Evolutionary conservation across 768 basidiomycete genomes (phyloP), one percentile per base, ranked within the genome.

Genomic region (Tylopilus felleus): DNA sequence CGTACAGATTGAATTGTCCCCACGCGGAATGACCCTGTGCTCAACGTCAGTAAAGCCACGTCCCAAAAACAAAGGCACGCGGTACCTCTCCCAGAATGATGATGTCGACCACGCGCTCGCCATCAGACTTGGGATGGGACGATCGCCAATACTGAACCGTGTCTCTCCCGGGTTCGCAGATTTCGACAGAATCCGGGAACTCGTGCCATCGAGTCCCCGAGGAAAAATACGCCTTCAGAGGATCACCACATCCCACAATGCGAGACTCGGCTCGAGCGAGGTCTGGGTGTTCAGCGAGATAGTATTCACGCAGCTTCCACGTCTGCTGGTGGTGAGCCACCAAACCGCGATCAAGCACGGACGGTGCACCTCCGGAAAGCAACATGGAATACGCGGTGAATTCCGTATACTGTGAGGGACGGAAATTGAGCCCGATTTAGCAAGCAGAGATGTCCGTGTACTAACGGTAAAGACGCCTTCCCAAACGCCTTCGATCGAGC

Each of bases 301-400:
- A 83, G 61, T 91, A 82, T 68, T 93, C 90, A 33, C 82, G 82
- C 40, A 97, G 72, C 63, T 85, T 87, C 93, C 93, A 96, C 0
- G 92, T 92, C 65, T 97, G 94, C 17, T 82, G 84, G 68, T 98
- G 93, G 60, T 87, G 82, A 1, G 88, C 91, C 25, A 90, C 84
- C 45, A 85, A 75, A 42, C 87, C 86, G 40, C 83, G 81, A 60
- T 89, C 83, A n/a, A 96, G 72, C 9, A 79, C 74, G 0, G 78
- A 68, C 4, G 90, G 87, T 5, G 81, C 70, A 0, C 76, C 85
- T 19, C 89, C 91, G 8, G 80, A 76, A n/a, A 90, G 76, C 53
- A 95, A 76, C 21, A 80, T 79, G 22, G 87, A 85, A 63, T 96
- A 98, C 8, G 88, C 85, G 36, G 82, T 82, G 66, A 97, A 98